Base-by-base conservation (phyloP, 345 rosid species). In the Aurinia saxatilis region DNA sequence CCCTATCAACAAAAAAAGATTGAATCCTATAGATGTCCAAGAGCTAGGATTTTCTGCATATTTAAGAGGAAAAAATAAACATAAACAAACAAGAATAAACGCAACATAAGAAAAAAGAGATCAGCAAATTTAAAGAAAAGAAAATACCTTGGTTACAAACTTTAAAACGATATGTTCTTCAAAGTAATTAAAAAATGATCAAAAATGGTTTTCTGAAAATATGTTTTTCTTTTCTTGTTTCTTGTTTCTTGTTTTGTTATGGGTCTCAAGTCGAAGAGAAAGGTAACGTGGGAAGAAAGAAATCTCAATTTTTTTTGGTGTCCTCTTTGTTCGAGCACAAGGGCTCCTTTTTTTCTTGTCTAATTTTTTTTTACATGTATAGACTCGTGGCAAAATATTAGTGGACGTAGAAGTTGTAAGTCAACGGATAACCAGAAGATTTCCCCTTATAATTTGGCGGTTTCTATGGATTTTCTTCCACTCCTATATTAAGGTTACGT, bases 351-450 rank as follows among this genome's bases (percentile, higher is more conserved):
- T 61, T 30, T 54, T 51, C 59, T 55, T 19, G 63, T 54, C 63
- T 62, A 52, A 35, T 60, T 68, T 62, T 10, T 52, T 45, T 61
- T 34, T 53, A 69, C 63, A 70, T 38, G 54, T 53, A 10, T 15
- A 11, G 34, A 14, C 47, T 56, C 59, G 33, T 56, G 70, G 70
- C 23, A 0, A 11, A 33, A 56, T 6, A 8, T 57, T 0, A 70
- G 39, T 63, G 70, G 70, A 33, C n/a, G 10, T 33, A 63, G 17
- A 40, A 56, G 69, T 57, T 56, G 12, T 8, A 49, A 70, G 75
- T 70, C 70, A 70, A 70, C 39, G 60, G 70, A 63, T 39, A 63
- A 40, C 75, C 65, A 63, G 60, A 70, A 70, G 47, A 56, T 67
- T 17, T 36, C 12, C 25, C 30, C 50, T 29, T 38, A 17, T 27